Percentiles rank a stretch among this genome's conserved stretches.
phyloP scores from a whole-genome alignment of 2,329 filamentous ascomycete genomes.

The Aspergillus carbonarius region DNA sequence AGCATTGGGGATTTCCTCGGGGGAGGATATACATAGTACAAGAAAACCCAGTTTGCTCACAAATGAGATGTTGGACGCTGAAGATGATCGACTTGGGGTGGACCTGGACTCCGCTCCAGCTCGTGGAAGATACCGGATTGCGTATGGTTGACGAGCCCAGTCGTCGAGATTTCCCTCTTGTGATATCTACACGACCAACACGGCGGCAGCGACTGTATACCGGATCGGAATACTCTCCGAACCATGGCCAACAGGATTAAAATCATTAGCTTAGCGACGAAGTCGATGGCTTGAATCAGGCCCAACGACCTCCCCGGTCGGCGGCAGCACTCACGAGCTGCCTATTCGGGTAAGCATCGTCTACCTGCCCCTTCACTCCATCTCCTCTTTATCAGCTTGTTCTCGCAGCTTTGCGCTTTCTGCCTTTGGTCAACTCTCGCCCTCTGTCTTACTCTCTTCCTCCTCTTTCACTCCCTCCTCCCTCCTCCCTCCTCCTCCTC shows the following conservation, averaged over 20 bases:
- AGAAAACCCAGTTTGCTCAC: neutral
- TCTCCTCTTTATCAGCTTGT: conserved; percentile 3
- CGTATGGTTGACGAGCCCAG: conserved; percentile 18
- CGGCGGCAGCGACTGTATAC: neutral
- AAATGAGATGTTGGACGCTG: neutral
- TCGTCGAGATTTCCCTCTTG: conserved; percentile 9
- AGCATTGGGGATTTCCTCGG: neutral
- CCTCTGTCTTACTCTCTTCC: neutral
- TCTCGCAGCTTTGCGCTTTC: neutral
- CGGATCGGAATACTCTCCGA: neutral
- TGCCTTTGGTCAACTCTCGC: no score
- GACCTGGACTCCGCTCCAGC: conserved; percentile 9
- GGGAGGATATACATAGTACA: neutral
- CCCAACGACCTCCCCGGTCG: neutral
- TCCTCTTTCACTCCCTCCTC: neutral
- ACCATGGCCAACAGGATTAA: neutral
- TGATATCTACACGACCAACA: neutral
- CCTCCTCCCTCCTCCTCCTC: neutral
- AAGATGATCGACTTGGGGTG: neutral
- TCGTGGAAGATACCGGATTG: conserved; percentile 23
- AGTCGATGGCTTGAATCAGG: neutral
- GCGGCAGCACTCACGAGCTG: conserved; percentile 2
- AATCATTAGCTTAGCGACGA: neutral
- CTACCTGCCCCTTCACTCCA: neutral
- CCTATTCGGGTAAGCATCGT: conserved; percentile 18